Evolutionary conservation across 495 filamentous ascomycete species (phyloP), one percentile per base, ranked within the genome.

Genomic region (Aspergillus sclerotiicarbonarius): DNA sequence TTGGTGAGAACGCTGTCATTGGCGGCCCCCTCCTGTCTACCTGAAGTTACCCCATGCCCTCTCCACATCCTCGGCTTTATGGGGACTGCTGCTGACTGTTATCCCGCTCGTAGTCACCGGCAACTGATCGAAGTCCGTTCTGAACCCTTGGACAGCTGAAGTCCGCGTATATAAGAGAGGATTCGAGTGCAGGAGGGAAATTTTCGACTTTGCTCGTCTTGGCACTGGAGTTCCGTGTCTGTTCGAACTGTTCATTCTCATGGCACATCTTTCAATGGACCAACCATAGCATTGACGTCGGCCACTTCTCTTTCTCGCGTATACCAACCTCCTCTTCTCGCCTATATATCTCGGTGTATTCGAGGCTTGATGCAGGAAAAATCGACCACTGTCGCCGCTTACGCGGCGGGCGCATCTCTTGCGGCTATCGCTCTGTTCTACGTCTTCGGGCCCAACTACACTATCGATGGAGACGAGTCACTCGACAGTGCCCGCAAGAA

Each of bases 371-470:
- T 96, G 92, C 90, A 90, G 60, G 91, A 96, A 64, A 92, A 85
- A 76, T 85, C 90, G 31, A 82, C 89, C 53, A 91, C 90, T 12
- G 89, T 96, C 58, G 90, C 89, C 61, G 89, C 89, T 15, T 99
- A 99, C 70, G 95, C 95, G 65, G 92, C 92, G 29, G 94, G 92
- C 51, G 95, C 94, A 25, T 96, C 92, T 49, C 87, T 99, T 35
- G 94, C 94, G 39, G 94, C 95, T n/a, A 87, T 96, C 58, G 92
- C 95, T 13, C 77, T 98, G 13, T 87, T 99, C 67, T 99, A 98
- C 69, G 92, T 98, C 58, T 98, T 99, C 71, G 92, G 85, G 3
- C 94, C 94, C 6, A 96, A 95, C 33, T 96, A 90, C 74, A 90
- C 96, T 64, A 84, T 98, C 65, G 93, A 98, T 74, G 82, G 83